These are phyloP conservation scores for Saccharomycopsis sp. DNA, from an alignment of 805 yeast species.

Conservation along the genomic window DNA sequence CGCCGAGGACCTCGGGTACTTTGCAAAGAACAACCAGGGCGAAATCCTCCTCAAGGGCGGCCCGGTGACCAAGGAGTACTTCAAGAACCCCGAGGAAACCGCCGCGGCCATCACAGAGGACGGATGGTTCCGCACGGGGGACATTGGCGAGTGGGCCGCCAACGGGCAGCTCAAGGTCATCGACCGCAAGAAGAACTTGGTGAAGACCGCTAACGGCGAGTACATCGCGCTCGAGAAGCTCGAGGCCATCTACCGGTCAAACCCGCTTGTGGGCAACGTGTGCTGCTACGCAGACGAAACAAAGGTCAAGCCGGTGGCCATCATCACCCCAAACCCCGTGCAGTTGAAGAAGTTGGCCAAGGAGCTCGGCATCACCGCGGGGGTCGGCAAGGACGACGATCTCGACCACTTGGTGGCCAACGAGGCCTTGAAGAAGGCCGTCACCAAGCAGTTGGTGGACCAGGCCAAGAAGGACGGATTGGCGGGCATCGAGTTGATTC, in stretches of 20 bases:
- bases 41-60: constrained; percentile 79
- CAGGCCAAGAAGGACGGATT: constrained; percentile 82
- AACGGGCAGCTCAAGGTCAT: constrained; percentile 75
- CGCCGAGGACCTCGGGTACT: constrained; percentile 86
- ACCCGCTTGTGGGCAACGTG: constrained; percentile 65
- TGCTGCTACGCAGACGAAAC: constrained; percentile 89
- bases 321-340: constrained; percentile 73
- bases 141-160: constrained; percentile 87
- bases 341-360: constrained; percentile 56
- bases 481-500: constrained; percentile 75
- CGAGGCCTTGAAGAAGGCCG: constrained; percentile 45
- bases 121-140: constrained; percentile 97
- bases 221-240: constrained; percentile 94
- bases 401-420: constrained; percentile 46
- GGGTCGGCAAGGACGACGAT: constrained; percentile 33
- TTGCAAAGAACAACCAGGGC: constrained; percentile 87
- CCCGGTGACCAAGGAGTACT: constrained; percentile 70
- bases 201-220: constrained; percentile 95
- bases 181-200: constrained; percentile 93
- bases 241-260: constrained; percentile 86
- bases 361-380: constrained; percentile 43
- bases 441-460: constrained; percentile 51
- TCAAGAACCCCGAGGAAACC: constrained; percentile 78
- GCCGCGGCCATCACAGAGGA: constrained; percentile 65
- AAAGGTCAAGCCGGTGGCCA: constrained; percentile 88